A percentile compares a stretch with the other conserved stretches of the same genome.
These are phyloP conservation scores for Tephrocybe sp. DNA, from an alignment of 768 basidiomycete species.

Conservation along the genomic window DNA sequence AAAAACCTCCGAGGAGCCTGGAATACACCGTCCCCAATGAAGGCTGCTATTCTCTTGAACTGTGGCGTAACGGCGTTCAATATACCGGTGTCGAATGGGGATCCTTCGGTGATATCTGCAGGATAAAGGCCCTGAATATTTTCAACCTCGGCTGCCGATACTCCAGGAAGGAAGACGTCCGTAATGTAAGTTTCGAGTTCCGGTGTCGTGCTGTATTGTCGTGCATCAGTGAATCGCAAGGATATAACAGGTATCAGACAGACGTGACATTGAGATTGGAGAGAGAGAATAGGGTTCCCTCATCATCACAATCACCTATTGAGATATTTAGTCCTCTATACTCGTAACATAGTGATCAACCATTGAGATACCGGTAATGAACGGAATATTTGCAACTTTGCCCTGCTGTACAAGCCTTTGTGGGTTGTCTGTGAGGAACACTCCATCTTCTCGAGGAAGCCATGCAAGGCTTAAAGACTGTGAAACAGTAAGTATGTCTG, in stretches of 20 bases:
- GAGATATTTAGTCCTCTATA: neutral
- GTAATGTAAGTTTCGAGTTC: conserved; percentile 28
- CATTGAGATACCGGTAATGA: conserved; percentile 29
- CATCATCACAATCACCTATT: conserved; percentile 54
- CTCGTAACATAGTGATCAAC: neutral
- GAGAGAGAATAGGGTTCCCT: conserved; percentile 52
- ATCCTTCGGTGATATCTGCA: conserved; percentile 37
- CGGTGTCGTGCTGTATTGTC: conserved; percentile 17
- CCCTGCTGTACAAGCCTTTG: conserved; percentile 39
- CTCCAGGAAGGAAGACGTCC: conserved; percentile 23
- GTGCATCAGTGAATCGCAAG: neutral
- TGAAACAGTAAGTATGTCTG: neutral
- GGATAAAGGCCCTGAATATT: conserved; percentile 33
- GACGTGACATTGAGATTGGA: conserved; percentile 49
- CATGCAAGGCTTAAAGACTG: conserved; percentile 43
- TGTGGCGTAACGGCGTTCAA: conserved; percentile 42
- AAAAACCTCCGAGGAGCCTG: conserved; percentile 51
- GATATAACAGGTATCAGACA: conserved; percentile 11
- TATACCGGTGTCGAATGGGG: conserved; percentile 45
- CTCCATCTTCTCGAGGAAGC: conserved; percentile 50
- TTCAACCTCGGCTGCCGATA: conserved; percentile 16
- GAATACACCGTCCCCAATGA: conserved; percentile 49
- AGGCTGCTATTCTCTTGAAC: conserved; percentile 49
- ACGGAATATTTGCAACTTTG: conserved; percentile 43
- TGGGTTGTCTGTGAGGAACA: conserved; percentile 42